phyloP scores from a whole-genome alignment of 257 asterid species.

The Capsicum rhomboideum region DNA sequence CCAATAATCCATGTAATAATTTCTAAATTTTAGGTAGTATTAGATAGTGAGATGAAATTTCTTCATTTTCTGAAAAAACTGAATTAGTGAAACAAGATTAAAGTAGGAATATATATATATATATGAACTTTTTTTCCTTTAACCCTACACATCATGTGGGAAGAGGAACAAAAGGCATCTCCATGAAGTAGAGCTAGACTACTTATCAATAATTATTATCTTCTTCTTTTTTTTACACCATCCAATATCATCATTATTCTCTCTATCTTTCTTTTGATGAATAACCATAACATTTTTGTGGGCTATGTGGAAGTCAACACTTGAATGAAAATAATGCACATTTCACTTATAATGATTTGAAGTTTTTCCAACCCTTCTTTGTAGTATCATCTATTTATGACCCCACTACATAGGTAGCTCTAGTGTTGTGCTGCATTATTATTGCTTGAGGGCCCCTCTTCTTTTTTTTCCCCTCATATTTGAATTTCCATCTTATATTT shows the following conservation, averaged over 20 bases:
- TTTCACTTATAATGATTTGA: constrained; percentile 5
- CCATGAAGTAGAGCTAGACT: constrained; percentile 1
- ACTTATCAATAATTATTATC: constrained; percentile 8
- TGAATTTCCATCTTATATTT: not conserved
- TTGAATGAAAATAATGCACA: constrained; percentile 5
- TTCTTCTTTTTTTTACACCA: not conserved
- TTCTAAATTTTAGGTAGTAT: not conserved
- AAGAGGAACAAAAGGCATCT: constrained; percentile 13
- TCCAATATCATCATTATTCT: constrained; percentile 5
- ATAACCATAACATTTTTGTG: constrained; percentile 1
- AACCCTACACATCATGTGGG: constrained; percentile 13
- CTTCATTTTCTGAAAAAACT: not conserved
- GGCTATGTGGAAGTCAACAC: constrained; percentile 11
- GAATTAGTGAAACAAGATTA: not conserved
- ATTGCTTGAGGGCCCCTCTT: not conserved
- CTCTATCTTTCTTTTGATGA: not conserved
- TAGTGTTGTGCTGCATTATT: not conserved
- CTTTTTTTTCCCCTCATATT: not conserved
- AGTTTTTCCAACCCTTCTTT: constrained; percentile 4
- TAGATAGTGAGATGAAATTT: not conserved
- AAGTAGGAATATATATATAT: not conserved
- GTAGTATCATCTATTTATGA: not conserved
- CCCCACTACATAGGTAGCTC: constrained; percentile 3
- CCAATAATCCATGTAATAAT: not conserved
- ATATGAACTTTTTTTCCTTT: not conserved